Evolutionary conservation across 2,329 filamentous ascomycete species (phyloP).

Genomic region (Ceratocystis lukuohia): DNA sequence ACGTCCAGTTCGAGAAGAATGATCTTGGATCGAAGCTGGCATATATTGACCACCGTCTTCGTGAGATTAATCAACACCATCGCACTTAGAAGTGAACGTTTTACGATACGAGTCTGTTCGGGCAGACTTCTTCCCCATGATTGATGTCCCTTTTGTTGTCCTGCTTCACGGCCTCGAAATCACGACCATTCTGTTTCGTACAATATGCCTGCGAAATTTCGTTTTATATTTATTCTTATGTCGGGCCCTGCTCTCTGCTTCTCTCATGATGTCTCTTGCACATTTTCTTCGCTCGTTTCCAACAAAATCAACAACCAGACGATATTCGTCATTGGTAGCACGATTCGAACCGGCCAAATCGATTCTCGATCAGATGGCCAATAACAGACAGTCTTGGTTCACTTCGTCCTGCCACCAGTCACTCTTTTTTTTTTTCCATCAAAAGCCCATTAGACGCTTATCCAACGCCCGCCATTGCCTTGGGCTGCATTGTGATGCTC

Average conservation of each 20-base stretch:
- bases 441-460: not conserved
- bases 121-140: not conserved
- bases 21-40: conserved; percentile 40
- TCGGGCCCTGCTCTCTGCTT: not conserved
- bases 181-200: not conserved
- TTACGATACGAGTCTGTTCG: conserved; percentile 22
- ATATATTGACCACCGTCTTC: conserved; percentile 45
- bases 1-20: conserved; percentile 28
- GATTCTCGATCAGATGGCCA: too few relatives aligned
- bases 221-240: not conserved
- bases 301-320: not conserved
- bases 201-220: not conserved
- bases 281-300: not conserved
- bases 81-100: conserved; percentile 38
- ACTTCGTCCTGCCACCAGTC: not conserved
- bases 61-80: conserved; percentile 37
- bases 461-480: not conserved
- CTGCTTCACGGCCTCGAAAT: not conserved
- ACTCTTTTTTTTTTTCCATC: not conserved
- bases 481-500: conserved; percentile 16
- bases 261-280: not conserved
- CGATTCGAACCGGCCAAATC: not conserved
- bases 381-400: not conserved
- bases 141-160: not conserved
- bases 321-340: not conserved